phyloP scores from a whole-genome alignment of 2,329 filamentous ascomycete species.

The Claviceps humidiphila region DNA sequence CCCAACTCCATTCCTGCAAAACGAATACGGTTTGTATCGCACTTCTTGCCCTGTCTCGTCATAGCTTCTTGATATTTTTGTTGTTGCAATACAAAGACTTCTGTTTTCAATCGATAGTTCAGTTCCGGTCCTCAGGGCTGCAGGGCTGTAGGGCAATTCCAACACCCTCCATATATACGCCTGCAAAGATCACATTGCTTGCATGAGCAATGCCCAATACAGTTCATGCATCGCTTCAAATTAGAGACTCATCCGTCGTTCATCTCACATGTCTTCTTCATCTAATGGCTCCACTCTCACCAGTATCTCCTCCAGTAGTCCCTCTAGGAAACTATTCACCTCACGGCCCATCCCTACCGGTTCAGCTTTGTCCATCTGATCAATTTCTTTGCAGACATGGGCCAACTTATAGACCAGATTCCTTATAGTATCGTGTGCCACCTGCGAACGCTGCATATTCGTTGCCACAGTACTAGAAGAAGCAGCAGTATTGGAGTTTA shows the following conservation, averaged over 20 bases:
- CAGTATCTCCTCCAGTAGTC: constrained; percentile 83
- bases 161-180: neutral
- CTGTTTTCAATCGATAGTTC: no score
- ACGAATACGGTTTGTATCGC: no score
- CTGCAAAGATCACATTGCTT: neutral
- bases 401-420: constrained; percentile 72
- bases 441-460: constrained; percentile 54
- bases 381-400: constrained; percentile 77
- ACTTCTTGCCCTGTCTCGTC: no score
- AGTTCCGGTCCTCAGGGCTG: no score
- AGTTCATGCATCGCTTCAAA: neutral
- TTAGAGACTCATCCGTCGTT: neutral
- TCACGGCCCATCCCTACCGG: constrained; percentile 91
- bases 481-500: constrained; percentile 4
- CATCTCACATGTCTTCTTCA: constrained; percentile 40
- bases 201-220: neutral
- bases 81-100: no score
- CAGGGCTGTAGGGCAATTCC: no score
- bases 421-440: constrained; percentile 69
- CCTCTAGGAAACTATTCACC: constrained; percentile 79
- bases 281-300: constrained; percentile 83
- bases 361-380: constrained; percentile 71
- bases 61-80: no score
- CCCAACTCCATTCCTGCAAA: no score
- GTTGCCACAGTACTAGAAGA: constrained; percentile 35